Base-by-base conservation (phyloP, 2,329 filamentous ascomycete genomes). In the Fusarium sp. region DNA sequence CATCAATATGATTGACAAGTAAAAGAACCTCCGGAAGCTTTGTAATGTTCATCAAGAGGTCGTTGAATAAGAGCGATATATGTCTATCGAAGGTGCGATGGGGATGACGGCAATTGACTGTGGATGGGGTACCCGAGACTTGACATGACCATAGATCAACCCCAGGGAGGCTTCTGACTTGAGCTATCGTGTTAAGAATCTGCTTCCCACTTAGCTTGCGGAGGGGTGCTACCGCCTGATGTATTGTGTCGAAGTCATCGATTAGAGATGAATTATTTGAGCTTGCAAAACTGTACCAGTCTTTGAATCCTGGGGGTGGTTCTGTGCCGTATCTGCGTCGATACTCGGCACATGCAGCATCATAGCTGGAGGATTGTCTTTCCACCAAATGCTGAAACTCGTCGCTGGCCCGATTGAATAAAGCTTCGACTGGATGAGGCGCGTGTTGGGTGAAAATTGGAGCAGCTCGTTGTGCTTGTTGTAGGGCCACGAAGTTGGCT, bases 181-280 rank as follows among this genome's bases (percentile, higher is more conserved):
- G 34, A 13, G 58, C 45, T 72, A 83, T 80, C 1, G 70, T 60
- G 14, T 75, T 42, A 1, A 49, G 24, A 4, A 83, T 55, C 22
- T 81, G 74, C 1, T 64, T 58, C 0, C 81, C 82, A 34, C 77
- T 79, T 0, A 84, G 40, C 6, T 60, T 75, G 66, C 78, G 78
- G 44, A 86, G 83, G 0, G 83, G 84, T 1, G 74, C 72, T 2
- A 87, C 65, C 1, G 74, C 61, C 2, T 81, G 64, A 44, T 80
- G 73, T 11, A 87, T 82, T 2, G 73, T 76, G 42, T 87, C 82
- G 28, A 84, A 86, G 8, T 86, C 81, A 58, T 86, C 84, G 40
- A 86, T 83, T 11, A 86, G 77, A 0, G 77, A 77, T 1, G 83
- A 85, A 7, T 79, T 42, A 10, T 82, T 73, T 1, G 68, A 71